Evolutionary conservation across 805 yeast genomes (phyloP).

Genomic region (Metschnikowia gruessii): DNA sequence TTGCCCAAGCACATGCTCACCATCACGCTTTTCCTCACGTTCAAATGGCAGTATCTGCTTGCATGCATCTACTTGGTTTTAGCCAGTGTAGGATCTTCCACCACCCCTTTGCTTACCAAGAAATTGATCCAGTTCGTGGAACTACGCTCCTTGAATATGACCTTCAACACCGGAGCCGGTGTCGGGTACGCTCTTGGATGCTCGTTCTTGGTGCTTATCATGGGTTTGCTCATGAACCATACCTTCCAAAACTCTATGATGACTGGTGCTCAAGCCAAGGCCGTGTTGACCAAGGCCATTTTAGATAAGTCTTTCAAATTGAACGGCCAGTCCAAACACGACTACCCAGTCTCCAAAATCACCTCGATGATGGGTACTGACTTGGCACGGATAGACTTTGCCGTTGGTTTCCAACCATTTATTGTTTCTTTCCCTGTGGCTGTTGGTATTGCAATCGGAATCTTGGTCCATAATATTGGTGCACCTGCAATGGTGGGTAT

Average conservation of each 20-base stretch:
- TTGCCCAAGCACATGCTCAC: conserved; percentile 25
- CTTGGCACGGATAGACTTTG: conserved; percentile 74
- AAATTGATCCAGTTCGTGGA: conserved; percentile 38
- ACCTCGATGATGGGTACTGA: conserved; percentile 83
- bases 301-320: conserved; percentile 65
- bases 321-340: conserved; percentile 53
- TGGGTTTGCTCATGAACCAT: conserved; percentile 49
- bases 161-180: conserved; percentile 30
- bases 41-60: conserved; percentile 28
- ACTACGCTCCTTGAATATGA: conserved; percentile 25
- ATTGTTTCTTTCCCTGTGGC: conserved; percentile 63
- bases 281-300: conserved; percentile 67
- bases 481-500: conserved; percentile 71
- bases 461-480: conserved; percentile 68
- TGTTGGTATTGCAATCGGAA: conserved; percentile 57
- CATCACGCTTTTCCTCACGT: conserved; percentile 28
- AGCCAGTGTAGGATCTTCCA: conserved; percentile 26
- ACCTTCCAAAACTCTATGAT: conserved; percentile 58
- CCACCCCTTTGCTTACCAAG: conserved; percentile 37
- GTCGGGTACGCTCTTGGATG: conserved; percentile 43
- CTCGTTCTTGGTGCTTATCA: conserved; percentile 26
- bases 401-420: conserved; percentile 66
- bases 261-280: conserved; percentile 69
- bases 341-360: conserved; percentile 65
- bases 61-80: conserved; percentile 25